phyloP scores from a whole-genome alignment of 257 asterid genomes.

The Marsdenia floribunda region DNA sequence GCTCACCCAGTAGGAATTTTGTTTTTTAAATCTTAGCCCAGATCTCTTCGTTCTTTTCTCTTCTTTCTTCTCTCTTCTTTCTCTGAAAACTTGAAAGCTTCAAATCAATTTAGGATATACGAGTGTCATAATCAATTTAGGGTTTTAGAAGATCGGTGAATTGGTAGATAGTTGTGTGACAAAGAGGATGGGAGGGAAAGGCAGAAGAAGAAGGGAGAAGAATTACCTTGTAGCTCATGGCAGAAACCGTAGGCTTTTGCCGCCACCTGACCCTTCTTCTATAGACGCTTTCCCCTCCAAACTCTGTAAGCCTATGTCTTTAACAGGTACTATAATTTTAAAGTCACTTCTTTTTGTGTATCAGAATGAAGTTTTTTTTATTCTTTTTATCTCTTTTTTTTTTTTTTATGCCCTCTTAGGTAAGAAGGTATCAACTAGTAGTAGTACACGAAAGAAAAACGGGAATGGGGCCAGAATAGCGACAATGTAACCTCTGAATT shows the following conservation, averaged over 20 bases:
- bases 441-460: slow-evolving; percentile 20
- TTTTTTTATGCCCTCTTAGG: not conserved
- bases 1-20: too few species aligned
- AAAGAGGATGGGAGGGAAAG: slow-evolving; percentile 72
- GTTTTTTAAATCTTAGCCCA: too few species aligned
- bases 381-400: not conserved
- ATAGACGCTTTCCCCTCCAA: slow-evolving; percentile 70
- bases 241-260: slow-evolving; percentile 61
- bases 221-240: slow-evolving; percentile 77
- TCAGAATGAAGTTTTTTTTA: not conserved
- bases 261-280: slow-evolving; percentile 64
- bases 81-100: too few species aligned
- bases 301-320: slow-evolving; percentile 63
- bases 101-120: too few species aligned
- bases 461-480: slow-evolving; percentile 19
- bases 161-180: not conserved
- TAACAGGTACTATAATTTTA: slow-evolving; percentile 31
- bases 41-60: too few species aligned
- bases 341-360: not conserved
- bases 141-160: slow-evolving; percentile 3
- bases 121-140: slow-evolving; percentile 13
- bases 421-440: slow-evolving; percentile 20
- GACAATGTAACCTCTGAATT: slow-evolving; percentile 31
- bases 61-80: too few species aligned
- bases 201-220: slow-evolving; percentile 69